These are phyloP conservation scores for Sporopachydermia quercuum DNA, from an alignment of 805 yeast genomes.

Conservation along the genomic window DNA sequence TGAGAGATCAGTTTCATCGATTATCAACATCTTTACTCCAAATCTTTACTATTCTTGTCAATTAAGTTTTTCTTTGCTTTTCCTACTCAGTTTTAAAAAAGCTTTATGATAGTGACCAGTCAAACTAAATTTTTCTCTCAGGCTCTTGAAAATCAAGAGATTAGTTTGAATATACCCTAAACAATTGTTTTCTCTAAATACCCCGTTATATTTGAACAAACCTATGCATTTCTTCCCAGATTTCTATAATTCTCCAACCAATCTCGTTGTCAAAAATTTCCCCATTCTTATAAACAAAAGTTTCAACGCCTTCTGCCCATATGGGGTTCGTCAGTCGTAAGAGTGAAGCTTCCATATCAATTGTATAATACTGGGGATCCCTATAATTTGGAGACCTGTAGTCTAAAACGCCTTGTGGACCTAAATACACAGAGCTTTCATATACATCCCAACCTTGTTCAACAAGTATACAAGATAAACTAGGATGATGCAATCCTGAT, in stretches of 20 bases:
- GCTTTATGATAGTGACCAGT: too few species aligned
- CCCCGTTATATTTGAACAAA: too few species aligned
- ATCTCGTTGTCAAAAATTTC: background rate
- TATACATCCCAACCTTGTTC: slow-evolving; percentile 1
- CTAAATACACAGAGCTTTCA: background rate
- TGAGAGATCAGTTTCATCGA: too few species aligned
- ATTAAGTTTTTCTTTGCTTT: too few species aligned
- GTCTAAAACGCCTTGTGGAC: background rate
- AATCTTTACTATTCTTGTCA: too few species aligned
- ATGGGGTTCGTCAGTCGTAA: background rate
- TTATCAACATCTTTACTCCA: too few species aligned
- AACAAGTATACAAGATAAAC: background rate
- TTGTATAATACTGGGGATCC: background rate
- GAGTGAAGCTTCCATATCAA: background rate
- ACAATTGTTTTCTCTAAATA: too few species aligned
- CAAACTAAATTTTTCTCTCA: too few species aligned
- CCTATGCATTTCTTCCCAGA: background rate
- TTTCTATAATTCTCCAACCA: background rate
- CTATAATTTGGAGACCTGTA: background rate
- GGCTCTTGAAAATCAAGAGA: too few species aligned
- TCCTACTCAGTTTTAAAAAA: too few species aligned
- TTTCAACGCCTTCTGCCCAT: background rate
- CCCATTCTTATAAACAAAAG: background rate
- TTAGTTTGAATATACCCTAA: too few species aligned
- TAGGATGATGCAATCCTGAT: background rate